Evolutionary conservation across 2,329 filamentous ascomycete genomes (phyloP).

Genomic region (Rhinocladiella mackenziei): DNA sequence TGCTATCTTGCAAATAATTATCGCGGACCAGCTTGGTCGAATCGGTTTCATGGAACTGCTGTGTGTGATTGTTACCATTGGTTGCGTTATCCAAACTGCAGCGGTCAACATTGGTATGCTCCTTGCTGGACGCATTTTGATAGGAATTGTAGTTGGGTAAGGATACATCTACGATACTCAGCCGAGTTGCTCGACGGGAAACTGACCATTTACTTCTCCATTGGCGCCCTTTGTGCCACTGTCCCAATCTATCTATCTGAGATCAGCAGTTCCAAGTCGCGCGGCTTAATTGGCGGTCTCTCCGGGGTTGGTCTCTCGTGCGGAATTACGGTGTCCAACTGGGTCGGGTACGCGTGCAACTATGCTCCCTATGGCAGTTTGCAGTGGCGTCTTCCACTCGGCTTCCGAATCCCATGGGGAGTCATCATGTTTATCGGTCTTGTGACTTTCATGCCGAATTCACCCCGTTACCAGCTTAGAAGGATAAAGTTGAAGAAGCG

Average conservation of each 20-base stretch:
- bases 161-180: slow-evolving; percentile 69
- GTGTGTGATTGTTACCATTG: slow-evolving; percentile 66
- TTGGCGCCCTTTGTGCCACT: slow-evolving; percentile 11
- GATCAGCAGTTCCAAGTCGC: slow-evolving; percentile 55
- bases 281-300: slow-evolving; percentile 72
- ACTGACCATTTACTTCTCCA: slow-evolving; percentile 4
- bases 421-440: slow-evolving; percentile 66
- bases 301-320: slow-evolving; percentile 82
- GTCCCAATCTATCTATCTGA: slow-evolving; percentile 26
- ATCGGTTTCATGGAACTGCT: slow-evolving; percentile 50
- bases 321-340: slow-evolving; percentile 69
- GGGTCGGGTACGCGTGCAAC: slow-evolving; percentile 68
- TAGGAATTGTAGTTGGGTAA: slow-evolving; percentile 73
- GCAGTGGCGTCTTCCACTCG: slow-evolving; percentile 76
- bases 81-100: slow-evolving; percentile 63
- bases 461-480: slow-evolving; percentile 78
- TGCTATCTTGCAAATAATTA: slow-evolving; percentile 50
- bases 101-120: slow-evolving; percentile 56
- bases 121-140: slow-evolving; percentile 68
- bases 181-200: not conserved
- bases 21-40: slow-evolving; percentile 52
- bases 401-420: slow-evolving; percentile 75
- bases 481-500: slow-evolving; percentile 64
- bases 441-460: slow-evolving; percentile 72
- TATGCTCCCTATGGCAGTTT: slow-evolving; percentile 59